Percentiles rank a stretch among this genome's conserved stretches.
Conservation (phyloP, 1,139 yeast genomes). For the Blastobotrys malaysiensis region DNA sequence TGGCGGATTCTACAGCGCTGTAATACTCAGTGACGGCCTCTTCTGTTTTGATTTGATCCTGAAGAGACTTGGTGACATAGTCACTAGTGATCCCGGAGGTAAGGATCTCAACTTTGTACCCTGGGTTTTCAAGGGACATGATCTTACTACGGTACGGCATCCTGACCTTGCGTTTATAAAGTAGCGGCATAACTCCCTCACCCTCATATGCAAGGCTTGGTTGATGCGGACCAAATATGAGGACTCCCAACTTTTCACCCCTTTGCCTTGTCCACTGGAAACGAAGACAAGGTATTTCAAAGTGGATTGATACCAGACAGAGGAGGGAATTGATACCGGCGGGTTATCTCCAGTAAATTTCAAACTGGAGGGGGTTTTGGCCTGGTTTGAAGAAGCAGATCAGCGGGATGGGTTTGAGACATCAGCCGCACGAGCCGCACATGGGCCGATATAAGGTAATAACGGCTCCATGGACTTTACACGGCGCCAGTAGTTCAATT, state of each 20-base stretch:
- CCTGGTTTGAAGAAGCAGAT: too few species aligned
- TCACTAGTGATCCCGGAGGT: neutral
- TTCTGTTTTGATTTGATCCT: constrained; percentile 9
- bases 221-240: neutral
- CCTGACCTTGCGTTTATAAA: neutral
- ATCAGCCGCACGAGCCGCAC: neutral
- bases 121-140: neutral
- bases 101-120: neutral
- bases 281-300: too few species aligned
- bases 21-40: constrained; percentile 1
- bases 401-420: too few species aligned
- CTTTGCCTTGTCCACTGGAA: too few species aligned
- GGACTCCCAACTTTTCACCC: neutral
- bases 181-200: neutral
- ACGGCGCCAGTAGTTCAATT: too few species aligned
- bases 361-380: too few species aligned
- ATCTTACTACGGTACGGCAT: neutral
- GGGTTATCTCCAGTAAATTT: too few species aligned
- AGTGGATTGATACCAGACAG: too few species aligned
- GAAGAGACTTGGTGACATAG: constrained; percentile 6
- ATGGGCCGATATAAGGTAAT: too few species aligned
- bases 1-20: constrained; percentile 3
- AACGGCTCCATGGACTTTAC: too few species aligned
- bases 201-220: neutral
- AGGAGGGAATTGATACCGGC: too few species aligned